A percentile compares a stretch with the other conserved stretches of the same genome.
These are phyloP conservation scores for Corylus heterophylla DNA, from an alignment of 306 rosid species.

Conservation along the genomic window DNA sequence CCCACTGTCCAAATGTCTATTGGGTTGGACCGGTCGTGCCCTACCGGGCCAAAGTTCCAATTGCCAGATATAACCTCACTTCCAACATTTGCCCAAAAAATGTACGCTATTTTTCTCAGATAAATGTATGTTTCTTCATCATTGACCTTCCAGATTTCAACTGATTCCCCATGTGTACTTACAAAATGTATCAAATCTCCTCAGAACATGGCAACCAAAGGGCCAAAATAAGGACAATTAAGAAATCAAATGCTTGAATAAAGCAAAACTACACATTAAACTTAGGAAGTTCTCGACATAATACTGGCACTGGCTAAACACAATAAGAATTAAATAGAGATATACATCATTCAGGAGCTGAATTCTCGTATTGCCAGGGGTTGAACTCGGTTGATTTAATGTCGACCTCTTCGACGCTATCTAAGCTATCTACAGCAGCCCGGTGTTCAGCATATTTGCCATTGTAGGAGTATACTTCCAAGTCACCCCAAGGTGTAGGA, in stretches of 20 bases:
- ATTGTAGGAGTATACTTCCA: slow-evolving; percentile 72
- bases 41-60: background rate
- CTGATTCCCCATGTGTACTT: background rate
- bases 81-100: no score
- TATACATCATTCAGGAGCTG: slow-evolving; percentile 38
- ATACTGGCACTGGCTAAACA: slow-evolving; percentile 21
- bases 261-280: slow-evolving; percentile 7
- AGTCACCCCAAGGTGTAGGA: slow-evolving; percentile 79
- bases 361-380: slow-evolving; percentile 73
- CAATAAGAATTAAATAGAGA: background rate
- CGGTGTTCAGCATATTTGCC: slow-evolving; percentile 65
- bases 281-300: background rate
- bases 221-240: background rate
- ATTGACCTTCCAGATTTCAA: background rate
- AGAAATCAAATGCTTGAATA: slow-evolving; percentile 25
- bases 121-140: no score
- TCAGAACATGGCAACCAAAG: background rate
- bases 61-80: no score
- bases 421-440: slow-evolving; percentile 51
- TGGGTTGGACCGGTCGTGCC: background rate
- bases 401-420: slow-evolving; percentile 35
- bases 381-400: slow-evolving; percentile 54
- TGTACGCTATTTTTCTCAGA: no score
- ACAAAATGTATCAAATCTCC: background rate
- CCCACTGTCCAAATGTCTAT: no score